These are phyloP conservation scores for Tylopilus balloui DNA, from an alignment of 768 basidiomycete species.

Conservation along the genomic window DNA sequence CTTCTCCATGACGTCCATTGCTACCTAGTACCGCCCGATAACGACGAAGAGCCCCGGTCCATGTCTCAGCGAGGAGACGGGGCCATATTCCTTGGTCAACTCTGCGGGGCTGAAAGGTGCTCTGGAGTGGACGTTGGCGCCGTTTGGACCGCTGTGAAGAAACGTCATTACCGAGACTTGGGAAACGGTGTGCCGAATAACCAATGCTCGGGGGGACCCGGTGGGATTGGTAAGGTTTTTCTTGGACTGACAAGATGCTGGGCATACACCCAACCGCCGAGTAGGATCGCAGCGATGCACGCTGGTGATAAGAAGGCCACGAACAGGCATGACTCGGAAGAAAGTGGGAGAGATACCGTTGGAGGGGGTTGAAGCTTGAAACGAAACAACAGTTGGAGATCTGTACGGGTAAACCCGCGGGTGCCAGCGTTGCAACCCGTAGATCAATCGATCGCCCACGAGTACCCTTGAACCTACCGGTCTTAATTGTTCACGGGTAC, in stretches of 20 bases:
- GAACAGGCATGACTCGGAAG: neutral
- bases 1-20: slow-evolving; percentile 14
- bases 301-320: neutral
- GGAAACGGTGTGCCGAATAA: slow-evolving; percentile 6
- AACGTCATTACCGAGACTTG: neutral
- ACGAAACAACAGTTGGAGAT: too few species aligned
- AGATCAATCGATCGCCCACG: too few species aligned
- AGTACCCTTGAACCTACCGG: too few species aligned
- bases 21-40: slow-evolving; percentile 7
- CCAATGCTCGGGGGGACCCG: slow-evolving; percentile 11
- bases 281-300: neutral
- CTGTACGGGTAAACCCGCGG: too few species aligned
- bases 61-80: slow-evolving; percentile 2
- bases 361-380: too few species aligned
- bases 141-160: neutral
- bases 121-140: neutral
- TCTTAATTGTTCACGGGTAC: too few species aligned
- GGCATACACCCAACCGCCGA: neutral
- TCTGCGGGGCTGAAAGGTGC: slow-evolving; percentile 5
- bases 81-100: slow-evolving; percentile 5
- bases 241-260: neutral
- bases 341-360: too few species aligned
- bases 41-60: slow-evolving; percentile 3
- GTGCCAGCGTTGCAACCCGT: too few species aligned
- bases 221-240: neutral